Percentiles rank a stretch among this genome's conserved stretches.
Conservation (phyloP, 768 basidiomycete genomes). For the Russula foetens region DNA sequence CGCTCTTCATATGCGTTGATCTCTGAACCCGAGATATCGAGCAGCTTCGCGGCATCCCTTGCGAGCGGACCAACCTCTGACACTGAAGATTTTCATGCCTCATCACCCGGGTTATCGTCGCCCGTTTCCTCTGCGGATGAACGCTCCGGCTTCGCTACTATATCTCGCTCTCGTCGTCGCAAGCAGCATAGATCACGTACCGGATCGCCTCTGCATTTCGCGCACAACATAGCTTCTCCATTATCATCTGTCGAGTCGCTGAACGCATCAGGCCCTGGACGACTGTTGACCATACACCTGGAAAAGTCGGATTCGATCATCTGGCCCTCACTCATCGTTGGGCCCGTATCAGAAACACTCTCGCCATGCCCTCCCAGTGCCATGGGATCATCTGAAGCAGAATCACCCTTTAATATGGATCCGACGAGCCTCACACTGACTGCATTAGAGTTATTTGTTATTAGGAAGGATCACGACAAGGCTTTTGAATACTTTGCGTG, state of each 20-base stretch:
- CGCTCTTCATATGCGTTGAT: slow-evolving; percentile 77
- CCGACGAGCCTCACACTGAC: slow-evolving; percentile 70
- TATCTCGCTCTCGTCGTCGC: slow-evolving; percentile 10
- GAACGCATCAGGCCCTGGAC: slow-evolving; percentile 46
- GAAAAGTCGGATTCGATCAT: slow-evolving; percentile 75
- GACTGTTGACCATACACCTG: slow-evolving; percentile 68
- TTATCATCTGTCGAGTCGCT: slow-evolving; percentile 72
- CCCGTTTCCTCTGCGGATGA: slow-evolving; percentile 51
- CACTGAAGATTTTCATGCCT: slow-evolving; percentile 46
- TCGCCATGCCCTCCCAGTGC: slow-evolving; percentile 45
- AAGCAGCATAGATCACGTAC: slow-evolving; percentile 39
- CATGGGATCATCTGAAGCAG: slow-evolving; percentile 43
- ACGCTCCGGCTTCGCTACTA: slow-evolving; percentile 17
- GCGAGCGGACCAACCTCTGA: slow-evolving; percentile 70
- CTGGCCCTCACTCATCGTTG: slow-evolving; percentile 76
- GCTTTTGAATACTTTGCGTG: slow-evolving; percentile 79
- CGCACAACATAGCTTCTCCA: slow-evolving; percentile 57
- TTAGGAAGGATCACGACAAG: slow-evolving; percentile 63
- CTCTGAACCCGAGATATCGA: slow-evolving; percentile 80
- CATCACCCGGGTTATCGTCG: slow-evolving; percentile 56
- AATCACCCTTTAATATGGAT: slow-evolving; percentile 77
- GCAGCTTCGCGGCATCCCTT: slow-evolving; percentile 75
- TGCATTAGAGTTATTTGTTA: slow-evolving; percentile 65
- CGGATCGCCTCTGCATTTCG: slow-evolving; percentile 41
- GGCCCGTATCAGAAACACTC: slow-evolving; percentile 58